A percentile compares a stretch with the other conserved stretches of the same genome.
These are phyloP conservation scores for Ophiostoma montium DNA, from an alignment of 2,329 filamentous ascomycete species.

Conservation along the genomic window DNA sequence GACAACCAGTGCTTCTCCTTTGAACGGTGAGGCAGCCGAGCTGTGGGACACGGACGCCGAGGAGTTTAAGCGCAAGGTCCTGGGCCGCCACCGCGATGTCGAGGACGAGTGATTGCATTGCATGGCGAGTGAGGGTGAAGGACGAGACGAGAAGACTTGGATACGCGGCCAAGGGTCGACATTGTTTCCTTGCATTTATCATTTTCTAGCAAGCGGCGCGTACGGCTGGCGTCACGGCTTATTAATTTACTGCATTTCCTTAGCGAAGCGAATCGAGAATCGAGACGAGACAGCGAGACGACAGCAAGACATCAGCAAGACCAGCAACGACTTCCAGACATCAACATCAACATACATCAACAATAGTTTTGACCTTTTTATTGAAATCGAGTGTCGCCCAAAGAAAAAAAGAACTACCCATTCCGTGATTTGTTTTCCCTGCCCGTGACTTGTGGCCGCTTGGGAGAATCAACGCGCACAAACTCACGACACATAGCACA, in stretches of 20 bases:
- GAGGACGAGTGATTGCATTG: slow-evolving; percentile 58
- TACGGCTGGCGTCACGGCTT: too few species aligned
- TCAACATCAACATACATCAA: slow-evolving; percentile 2
- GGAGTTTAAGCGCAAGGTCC: slow-evolving; percentile 71
- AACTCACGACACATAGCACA: neutral
- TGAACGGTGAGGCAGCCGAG: slow-evolving; percentile 93
- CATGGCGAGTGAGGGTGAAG: too few species aligned
- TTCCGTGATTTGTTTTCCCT: slow-evolving; percentile 5
- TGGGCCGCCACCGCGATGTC: slow-evolving; percentile 47
- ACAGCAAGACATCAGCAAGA: too few species aligned
- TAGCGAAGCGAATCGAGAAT: too few species aligned
- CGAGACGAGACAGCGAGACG: too few species aligned
- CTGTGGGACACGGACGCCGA: slow-evolving; percentile 82
- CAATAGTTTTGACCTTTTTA: slow-evolving; percentile 5
- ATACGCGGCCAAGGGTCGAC: too few species aligned
- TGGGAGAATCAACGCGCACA: neutral
- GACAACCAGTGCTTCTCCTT: slow-evolving; percentile 60
- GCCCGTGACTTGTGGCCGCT: slow-evolving; percentile 4
- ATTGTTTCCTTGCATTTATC: neutral
- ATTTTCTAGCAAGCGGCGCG: too few species aligned
- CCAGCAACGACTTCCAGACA: too few species aligned
- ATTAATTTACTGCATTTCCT: neutral
- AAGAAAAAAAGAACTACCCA: slow-evolving; percentile 7
- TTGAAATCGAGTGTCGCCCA: slow-evolving; percentile 9
- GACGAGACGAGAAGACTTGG: neutral